Conservation (phyloP, 176 grass and related monocot species). For the Calamus simplicifolius region DNA sequence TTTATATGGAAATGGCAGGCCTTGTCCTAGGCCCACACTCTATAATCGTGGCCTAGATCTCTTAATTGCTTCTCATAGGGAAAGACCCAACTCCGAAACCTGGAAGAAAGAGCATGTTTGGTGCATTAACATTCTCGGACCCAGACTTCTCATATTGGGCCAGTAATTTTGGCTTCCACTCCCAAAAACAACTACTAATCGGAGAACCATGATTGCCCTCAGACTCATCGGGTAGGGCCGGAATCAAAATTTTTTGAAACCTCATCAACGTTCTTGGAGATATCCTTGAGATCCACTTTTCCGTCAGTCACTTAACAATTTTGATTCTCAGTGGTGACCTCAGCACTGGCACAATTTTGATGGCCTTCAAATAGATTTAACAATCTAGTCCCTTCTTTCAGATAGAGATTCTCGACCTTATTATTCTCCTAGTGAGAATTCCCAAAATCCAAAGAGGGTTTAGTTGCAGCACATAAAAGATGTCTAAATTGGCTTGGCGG, state of each 20-base stretch:
- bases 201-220: slow-evolving; percentile 25
- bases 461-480: slow-evolving; percentile 31
- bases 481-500: too few relatives aligned
- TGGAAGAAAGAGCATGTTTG: slow-evolving; percentile 84
- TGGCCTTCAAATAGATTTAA: slow-evolving; percentile 1
- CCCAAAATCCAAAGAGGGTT: background rate
- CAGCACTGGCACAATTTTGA: slow-evolving; percentile 11
- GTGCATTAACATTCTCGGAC: slow-evolving; percentile 48
- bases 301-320: slow-evolving; percentile 31
- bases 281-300: slow-evolving; percentile 28
- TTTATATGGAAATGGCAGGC: slow-evolving; percentile 72
- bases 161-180: slow-evolving; percentile 75
- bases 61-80: slow-evolving; percentile 83
- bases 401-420: background rate
- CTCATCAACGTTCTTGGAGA: slow-evolving; percentile 27
- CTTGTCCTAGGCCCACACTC: slow-evolving; percentile 86
- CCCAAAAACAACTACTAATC: slow-evolving; percentile 77
- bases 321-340: slow-evolving; percentile 12
- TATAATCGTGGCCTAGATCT: slow-evolving; percentile 67
- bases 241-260: slow-evolving; percentile 48
- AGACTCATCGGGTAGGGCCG: slow-evolving; percentile 44
- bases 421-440: background rate
- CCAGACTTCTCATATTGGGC: slow-evolving; percentile 84
- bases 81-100: slow-evolving; percentile 85
- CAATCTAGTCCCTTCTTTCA: slow-evolving; percentile 9